Evolutionary conservation across 768 basidiomycete species (phyloP).

Genomic region (Leccinum disarticulatum): DNA sequence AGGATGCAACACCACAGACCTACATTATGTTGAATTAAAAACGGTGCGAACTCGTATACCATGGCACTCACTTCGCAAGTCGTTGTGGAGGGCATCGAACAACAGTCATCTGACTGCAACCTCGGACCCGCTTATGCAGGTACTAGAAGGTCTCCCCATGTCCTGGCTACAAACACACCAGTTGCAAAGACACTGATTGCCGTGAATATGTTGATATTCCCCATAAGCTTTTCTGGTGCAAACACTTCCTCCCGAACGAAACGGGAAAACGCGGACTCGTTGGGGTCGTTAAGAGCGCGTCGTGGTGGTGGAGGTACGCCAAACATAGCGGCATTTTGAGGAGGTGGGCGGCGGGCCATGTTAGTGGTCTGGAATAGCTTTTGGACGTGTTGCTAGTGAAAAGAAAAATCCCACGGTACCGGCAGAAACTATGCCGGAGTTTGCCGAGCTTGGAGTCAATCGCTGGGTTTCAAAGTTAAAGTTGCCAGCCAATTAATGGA

Average conservation of each 20-base stretch:
- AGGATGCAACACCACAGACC: slow-evolving; percentile 7
- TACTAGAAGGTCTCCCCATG: slow-evolving; percentile 78
- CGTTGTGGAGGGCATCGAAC: background rate
- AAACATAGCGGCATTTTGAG: slow-evolving; percentile 55
- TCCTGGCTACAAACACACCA: slow-evolving; percentile 67
- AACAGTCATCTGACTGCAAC: background rate
- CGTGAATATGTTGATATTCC: slow-evolving; percentile 70
- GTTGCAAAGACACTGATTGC: slow-evolving; percentile 67
- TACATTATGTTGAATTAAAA: slow-evolving; percentile 4
- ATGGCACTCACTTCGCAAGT: slow-evolving; percentile 8
- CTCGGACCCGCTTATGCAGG: slow-evolving; percentile 43
- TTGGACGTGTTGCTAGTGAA: background rate
- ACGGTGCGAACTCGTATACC: background rate
- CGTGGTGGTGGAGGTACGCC: slow-evolving; percentile 44
- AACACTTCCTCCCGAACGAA: slow-evolving; percentile 61
- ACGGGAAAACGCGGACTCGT: slow-evolving; percentile 61
- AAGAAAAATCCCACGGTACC: background rate
- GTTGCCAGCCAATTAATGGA: background rate
- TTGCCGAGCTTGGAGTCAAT: slow-evolving; percentile 12
- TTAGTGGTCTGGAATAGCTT: background rate
- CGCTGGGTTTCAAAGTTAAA: slow-evolving; percentile 2
- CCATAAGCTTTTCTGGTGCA: slow-evolving; percentile 70
- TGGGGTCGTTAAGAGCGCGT: slow-evolving; percentile 48
- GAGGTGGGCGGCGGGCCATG: slow-evolving; percentile 72
- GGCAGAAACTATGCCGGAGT: slow-evolving; percentile 9